Evolutionary conservation across 345 rosid species (phyloP), one percentile per base, ranked within the genome.

Genomic region (Gossypium mustelinum): DNA sequence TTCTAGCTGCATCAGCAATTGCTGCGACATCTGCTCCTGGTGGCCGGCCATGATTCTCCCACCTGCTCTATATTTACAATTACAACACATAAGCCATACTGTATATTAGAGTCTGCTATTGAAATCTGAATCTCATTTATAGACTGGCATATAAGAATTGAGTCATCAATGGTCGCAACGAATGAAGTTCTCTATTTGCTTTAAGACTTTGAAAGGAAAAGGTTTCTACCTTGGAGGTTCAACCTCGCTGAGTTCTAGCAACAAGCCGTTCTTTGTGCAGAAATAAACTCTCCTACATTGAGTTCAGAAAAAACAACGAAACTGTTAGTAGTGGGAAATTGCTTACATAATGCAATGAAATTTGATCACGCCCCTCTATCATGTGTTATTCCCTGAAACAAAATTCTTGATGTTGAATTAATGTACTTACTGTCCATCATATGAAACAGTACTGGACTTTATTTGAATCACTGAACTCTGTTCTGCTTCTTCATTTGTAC

Each of bases 41-140:
- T 45, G 92, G 94, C 39, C 76, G 83, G 57, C 92, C 88, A 65
- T 88, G 92, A 78, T 84, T 81, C 71, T 83, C 75, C 94, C 92
- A 90, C 79, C 92, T 90, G 88, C 78, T 79, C 81, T 50, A 75
- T 22, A 70, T 83, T 77, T 78, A 74, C 39, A 74, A 73, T 77
- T 75, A 74, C 45, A 76, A 70, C 80, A 85, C 65, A 83, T 76
- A 79, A 14, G 22, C 59, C 77, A 70, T 73, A 76, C 68, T 56
- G 43, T 77, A 75, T 55, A 74, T 83, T 62, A 85, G 58, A 47
- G 73, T 78, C 77, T 75, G 52, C 55, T 81, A 27, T 73, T 59
- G 73, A 67, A 79, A 45, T 45, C 12, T 45, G 12, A 45, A 45
- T 45, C 48, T 45, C 48, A 45, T 45, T 45, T 45, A 45, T 45